phyloP scores from a whole-genome alignment of 2,329 filamentous ascomycete genomes.

The Colletotrichum neosansevieriae region DNA sequence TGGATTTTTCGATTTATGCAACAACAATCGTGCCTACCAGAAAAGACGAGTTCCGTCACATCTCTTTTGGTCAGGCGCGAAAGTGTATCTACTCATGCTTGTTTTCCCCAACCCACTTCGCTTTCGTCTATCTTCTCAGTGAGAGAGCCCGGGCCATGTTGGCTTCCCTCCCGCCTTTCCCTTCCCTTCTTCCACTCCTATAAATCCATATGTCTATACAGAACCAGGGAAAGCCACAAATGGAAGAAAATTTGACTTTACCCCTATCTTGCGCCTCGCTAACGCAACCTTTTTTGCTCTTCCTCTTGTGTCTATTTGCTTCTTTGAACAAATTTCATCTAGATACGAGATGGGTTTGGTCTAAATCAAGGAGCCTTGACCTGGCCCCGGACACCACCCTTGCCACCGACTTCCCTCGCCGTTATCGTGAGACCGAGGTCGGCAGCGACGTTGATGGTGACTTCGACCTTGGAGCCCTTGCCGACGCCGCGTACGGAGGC shows the following conservation, averaged over 20 bases:
- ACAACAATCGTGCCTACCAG: not conserved
- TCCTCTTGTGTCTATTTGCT: not conserved
- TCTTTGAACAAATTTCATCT: not conserved
- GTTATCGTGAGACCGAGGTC: slow-evolving; percentile 86
- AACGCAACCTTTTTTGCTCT: not conserved
- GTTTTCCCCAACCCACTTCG: slow-evolving; percentile 22
- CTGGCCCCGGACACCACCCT: slow-evolving; percentile 82
- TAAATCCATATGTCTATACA: slow-evolving; percentile 33
- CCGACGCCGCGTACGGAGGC: slow-evolving; percentile 85
- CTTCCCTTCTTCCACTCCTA: not conserved
- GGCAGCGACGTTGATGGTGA: slow-evolving; percentile 87
- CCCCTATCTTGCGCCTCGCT: slow-evolving; percentile 25
- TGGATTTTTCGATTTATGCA: slow-evolving; percentile 3
- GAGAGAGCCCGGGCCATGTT: slow-evolving; percentile 22
- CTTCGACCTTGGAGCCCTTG: slow-evolving; percentile 91
- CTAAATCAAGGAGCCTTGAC: slow-evolving; percentile 48
- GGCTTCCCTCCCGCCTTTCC: not conserved
- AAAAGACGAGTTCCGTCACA: not conserved
- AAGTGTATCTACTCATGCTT: slow-evolving; percentile 28
- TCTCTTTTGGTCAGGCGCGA: slow-evolving; percentile 9
- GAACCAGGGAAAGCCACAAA: not conserved
- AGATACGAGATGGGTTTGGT: not conserved
- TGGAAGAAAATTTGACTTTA: not conserved
- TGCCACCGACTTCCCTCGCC: slow-evolving; percentile 86
- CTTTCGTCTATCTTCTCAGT: slow-evolving; percentile 30